Conservation (phyloP, 345 rosid genomes). For the Salix suchowensis region DNA sequence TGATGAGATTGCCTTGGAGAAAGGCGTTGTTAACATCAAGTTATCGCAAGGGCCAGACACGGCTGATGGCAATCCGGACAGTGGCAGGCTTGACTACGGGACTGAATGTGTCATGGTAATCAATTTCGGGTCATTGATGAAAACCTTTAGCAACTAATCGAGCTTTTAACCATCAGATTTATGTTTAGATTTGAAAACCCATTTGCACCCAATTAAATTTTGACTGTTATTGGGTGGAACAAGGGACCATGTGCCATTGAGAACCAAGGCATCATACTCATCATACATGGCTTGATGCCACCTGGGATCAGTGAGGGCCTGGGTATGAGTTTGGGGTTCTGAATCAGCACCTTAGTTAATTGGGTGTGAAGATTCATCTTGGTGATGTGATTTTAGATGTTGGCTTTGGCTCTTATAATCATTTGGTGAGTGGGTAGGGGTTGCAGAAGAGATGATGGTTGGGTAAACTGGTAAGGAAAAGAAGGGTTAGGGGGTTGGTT, state of each 20-base stretch:
- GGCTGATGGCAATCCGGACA: neutral
- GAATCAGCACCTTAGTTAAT: no score
- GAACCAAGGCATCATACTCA: neutral
- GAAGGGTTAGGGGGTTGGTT: no score
- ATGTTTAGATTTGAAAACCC: neutral
- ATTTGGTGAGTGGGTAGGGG: no score
- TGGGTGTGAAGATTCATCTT: no score
- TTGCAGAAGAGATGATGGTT: no score
- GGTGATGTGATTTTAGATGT: no score
- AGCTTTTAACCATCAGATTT: neutral
- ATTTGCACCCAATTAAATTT: neutral
- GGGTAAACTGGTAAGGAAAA: no score
- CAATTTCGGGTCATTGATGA: neutral
- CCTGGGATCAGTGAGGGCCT: no score
- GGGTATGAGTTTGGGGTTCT: no score
- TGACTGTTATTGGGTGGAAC: no score
- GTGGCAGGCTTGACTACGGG: neutral
- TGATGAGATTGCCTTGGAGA: no score
- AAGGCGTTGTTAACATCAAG: neutral
- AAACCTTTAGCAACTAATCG: neutral
- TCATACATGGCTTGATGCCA: neutral
- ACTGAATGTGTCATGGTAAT: neutral
- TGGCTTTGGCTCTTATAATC: no score
- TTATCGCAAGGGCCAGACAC: neutral
- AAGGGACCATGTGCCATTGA: neutral